Conservation (phyloP, 2,329 filamentous ascomycete genomes). For the Phialophora chinensis region DNA sequence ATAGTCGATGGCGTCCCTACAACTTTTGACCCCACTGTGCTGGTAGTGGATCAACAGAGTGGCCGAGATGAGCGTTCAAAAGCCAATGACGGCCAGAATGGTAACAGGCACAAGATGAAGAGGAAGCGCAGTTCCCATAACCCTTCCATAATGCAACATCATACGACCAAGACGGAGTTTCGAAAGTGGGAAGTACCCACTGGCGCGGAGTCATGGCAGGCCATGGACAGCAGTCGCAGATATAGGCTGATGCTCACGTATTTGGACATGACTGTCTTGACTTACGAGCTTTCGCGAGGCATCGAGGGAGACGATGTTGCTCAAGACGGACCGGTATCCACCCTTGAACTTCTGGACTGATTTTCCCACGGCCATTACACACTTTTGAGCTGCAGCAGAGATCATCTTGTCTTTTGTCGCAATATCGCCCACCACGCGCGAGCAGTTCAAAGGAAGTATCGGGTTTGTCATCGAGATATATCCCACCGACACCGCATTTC, state of each 20-base stretch:
- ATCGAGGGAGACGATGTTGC: slow-evolving; percentile 36
- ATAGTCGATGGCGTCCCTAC: slow-evolving; percentile 35
- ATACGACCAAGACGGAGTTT: slow-evolving; percentile 19
- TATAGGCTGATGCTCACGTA: slow-evolving; percentile 64
- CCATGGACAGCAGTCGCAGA: slow-evolving; percentile 50
- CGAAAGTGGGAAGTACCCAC: slow-evolving; percentile 33
- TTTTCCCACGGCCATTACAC: no score
- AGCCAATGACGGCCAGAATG: slow-evolving; percentile 2
- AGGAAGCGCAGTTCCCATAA: slow-evolving; percentile 19
- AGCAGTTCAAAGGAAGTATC: no score
- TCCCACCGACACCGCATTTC: no score
- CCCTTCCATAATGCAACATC: background rate
- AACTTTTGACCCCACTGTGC: slow-evolving; percentile 34
- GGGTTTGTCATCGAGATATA: no score
- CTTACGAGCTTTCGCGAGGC: slow-evolving; percentile 60
- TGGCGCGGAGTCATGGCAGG: slow-evolving; percentile 45
- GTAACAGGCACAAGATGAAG: slow-evolving; percentile 17
- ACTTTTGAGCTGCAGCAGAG: background rate
- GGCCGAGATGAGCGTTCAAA: background rate
- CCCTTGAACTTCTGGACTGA: slow-evolving; percentile 32
- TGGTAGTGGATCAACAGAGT: slow-evolving; percentile 21
- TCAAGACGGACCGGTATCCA: slow-evolving; percentile 22
- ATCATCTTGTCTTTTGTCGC: background rate
- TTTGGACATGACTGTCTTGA: slow-evolving; percentile 62
- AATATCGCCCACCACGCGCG: no score